Evolutionary conservation across 306 rosid species (phyloP), one percentile per base, ranked within the genome.

Genomic region (Comarum palustre): DNA sequence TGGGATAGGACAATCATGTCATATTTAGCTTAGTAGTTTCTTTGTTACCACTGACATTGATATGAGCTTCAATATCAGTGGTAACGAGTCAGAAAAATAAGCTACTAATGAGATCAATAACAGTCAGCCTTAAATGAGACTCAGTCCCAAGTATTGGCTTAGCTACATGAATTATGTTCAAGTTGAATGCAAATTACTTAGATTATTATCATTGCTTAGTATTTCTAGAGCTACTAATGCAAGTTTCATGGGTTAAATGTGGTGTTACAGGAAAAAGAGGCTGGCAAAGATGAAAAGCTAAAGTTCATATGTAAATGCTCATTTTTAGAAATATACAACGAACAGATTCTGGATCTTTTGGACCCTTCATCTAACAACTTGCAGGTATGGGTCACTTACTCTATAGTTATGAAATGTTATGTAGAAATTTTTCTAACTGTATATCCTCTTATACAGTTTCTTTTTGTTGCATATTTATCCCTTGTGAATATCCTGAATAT

Each of bases 271-370:
- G 99, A 94, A 77, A 94, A 90, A 87, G 97, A 94, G 77, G 87
- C 62, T 22, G 89, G 96, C 6, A 88, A 90, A 82, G 97, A 94
- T 52, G 99, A 94, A 61, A 91, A 90, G 79, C 80, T 94, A 77
- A 91, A 82, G 85, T 94, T 84, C 79, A 80, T 88, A 6, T 89
- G 99, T 77, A 94, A 89, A 86, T 87, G 96, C 81, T 94, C 99
- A 74, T 94, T 94, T 80, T 73, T 94, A 82, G 99, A 94, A 82
- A 94, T 94, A 78, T 94, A 94, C 87, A 94, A 94, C 1, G 99
- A 94, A 81, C 99, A 91, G 47, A 94, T 94, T 77, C 93, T 94
- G 78, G 99, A 94, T 86, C 99, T 94, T 68, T 75, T 94, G 80
- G 99, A 94, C 25, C 99, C 99, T 4, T 86, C 91, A 68, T 83